Conservation (phyloP, 352 stramenopile species). For the Ophiocytium majus region DNA sequence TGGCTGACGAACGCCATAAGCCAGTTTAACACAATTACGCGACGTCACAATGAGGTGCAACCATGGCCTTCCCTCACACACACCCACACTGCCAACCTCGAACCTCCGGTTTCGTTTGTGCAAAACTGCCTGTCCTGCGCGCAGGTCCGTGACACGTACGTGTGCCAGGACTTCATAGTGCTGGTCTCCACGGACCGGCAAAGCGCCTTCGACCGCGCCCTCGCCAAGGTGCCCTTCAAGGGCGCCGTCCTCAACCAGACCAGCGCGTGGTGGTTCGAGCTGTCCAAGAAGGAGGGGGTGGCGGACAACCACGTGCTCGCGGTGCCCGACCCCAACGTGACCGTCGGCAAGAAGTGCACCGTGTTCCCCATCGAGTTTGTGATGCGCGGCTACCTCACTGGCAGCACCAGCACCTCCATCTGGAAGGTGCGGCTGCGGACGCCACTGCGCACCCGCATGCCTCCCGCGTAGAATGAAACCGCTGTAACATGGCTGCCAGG, state of each 20-base stretch:
- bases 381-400: slow-evolving; percentile 91
- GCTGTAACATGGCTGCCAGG: too few species aligned
- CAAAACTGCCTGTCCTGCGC: not conserved
- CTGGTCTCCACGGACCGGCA: slow-evolving; percentile 97
- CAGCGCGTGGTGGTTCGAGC: slow-evolving; percentile 88
- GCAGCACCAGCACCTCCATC: slow-evolving; percentile 95
- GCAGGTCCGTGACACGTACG: slow-evolving; percentile 86
- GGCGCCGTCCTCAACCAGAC: slow-evolving; percentile 87
- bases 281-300: slow-evolving; percentile 82
- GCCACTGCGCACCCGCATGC: too few species aligned
- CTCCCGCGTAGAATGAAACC: too few species aligned
- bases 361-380: slow-evolving; percentile 98
- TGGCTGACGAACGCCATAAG: too few species aligned
- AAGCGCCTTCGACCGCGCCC: slow-evolving; percentile 94
- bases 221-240: slow-evolving; percentile 94
- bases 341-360: slow-evolving; percentile 89
- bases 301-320: slow-evolving; percentile 93
- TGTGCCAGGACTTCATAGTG: slow-evolving; percentile 76
- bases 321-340: slow-evolving; percentile 89
- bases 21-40: too few species aligned
- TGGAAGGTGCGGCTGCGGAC: slow-evolving; percentile 72
- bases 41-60: too few species aligned
- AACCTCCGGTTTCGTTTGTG: not conserved
- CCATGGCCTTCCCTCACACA: too few species aligned
- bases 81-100: not conserved